Percentiles rank a stretch among this genome's conserved stretches.
These are phyloP conservation scores for Cucumis variabilis DNA, from an alignment of 331 rosid species.

Conservation along the genomic window DNA sequence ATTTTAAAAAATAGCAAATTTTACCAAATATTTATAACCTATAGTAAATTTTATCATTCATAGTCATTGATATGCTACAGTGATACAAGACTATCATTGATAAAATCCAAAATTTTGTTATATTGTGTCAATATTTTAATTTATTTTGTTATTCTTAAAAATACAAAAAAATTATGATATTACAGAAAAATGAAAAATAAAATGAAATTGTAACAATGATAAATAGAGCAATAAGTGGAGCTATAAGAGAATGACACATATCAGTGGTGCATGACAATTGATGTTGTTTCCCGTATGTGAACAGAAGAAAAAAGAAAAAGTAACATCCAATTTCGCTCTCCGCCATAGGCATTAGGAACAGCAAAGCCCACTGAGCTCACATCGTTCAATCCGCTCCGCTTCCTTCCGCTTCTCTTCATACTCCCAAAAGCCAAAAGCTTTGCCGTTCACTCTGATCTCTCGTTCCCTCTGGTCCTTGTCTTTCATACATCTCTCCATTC, in stretches of 20 bases:
- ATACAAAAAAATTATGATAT: no score
- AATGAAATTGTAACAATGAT: no score
- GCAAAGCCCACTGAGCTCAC: not conserved
- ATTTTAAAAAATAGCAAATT: no score
- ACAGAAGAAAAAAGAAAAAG: not conserved
- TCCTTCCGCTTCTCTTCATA: not conserved
- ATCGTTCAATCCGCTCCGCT: conserved; percentile 22
- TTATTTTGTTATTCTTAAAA: no score
- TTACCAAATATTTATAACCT: no score
- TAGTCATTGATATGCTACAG: fast-evolving
- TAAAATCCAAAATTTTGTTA: no score
- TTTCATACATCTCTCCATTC: not conserved
- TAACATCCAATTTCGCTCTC: not conserved
- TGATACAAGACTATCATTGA: no score
- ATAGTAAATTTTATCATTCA: no score
- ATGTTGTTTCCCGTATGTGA: not conserved
- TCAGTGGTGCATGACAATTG: no score
- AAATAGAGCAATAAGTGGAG: no score
- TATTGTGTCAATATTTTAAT: no score
- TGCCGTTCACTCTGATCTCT: not conserved
- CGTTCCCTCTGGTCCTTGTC: not conserved
- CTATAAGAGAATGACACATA: not conserved
- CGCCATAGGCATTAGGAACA: not conserved
- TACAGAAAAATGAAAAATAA: no score
- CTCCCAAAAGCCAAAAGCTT: not conserved